Evolutionary conservation across 208 protist genomes (phyloP), one percentile per base, ranked within the genome.

Genomic region (Naegleria lovaniensis): DNA sequence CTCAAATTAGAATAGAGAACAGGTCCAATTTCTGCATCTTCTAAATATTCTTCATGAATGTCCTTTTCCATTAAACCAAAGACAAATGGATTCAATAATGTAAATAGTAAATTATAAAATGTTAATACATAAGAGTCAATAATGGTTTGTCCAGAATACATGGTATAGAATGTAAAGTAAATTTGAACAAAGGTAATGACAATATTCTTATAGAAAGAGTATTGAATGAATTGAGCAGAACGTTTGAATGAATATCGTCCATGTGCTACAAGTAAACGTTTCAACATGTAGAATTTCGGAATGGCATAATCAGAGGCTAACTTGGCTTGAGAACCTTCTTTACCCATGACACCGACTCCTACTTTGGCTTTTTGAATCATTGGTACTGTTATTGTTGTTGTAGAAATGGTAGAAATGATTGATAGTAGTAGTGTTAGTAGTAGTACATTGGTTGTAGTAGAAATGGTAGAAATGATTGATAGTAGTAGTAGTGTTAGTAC

Each of bases 171-270:
- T 91, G 96, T 97, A 93, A 95, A 98, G 22, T 94, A 93, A 33
- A 98, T 91, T 92, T 98, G 97, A 58, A 97, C 95, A 55, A 98
- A 97, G 67, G 94, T 94, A 52, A 98, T 95, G 41, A 98, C 94
- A 94, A 98, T 97, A 59, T 97, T 98, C 92, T 99, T 99, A 92
- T 99, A 99, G 91, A 99, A 99, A 86, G 96, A 98, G 94, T 99
- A 99, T 92, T 98, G 97, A 85, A 98, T 97, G 1, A 98, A 93
- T 91, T 96, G 97, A 0, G 96, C 95, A 0, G 96, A 97, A 67
- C 98, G 94, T 0, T 92, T 91, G 91, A 98, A 98, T 3, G 96
- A 96, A 90, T 97, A 97, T 84, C 97, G 95, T 3, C 98, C 98
- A 91, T 99, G 98, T 48, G 98, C 95, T 85, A 99, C 96, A 29